Evolutionary conservation across 2,329 filamentous ascomycete species (phyloP), one percentile per base, ranked within the genome.

Genomic region (Alternaria arborescens): DNA sequence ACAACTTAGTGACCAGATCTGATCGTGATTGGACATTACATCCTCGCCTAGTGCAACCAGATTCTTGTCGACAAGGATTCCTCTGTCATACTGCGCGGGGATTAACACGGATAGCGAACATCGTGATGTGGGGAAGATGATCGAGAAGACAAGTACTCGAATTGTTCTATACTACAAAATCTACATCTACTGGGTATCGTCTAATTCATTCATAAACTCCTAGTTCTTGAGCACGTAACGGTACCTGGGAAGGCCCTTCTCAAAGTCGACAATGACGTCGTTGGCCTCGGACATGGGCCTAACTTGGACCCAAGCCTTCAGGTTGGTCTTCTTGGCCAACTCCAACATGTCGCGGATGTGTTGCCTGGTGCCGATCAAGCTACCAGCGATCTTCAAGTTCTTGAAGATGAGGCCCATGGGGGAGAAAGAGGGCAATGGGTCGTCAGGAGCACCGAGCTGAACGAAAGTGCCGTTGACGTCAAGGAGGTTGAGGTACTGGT

Each of bases 391-490:
- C 16, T 84, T 86, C 18, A 87, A 76, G 12, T 87, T 89, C 65
- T 85, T 83, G 14, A 74, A 26, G 20, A 90, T 70, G 34, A 90
- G 65, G 0, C 80, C 78, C 81, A 83, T 76, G 70, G 86, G 85
- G 3, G 85, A 84, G 61, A 88, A 80, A 50, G 76, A 70, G 66
- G 87, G 82, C 66, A 74, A 52, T 40, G 85, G 63, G 76, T 81
- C 78, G 69, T 92, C 90, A 0, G 90, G 89, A 1, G 85, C 85
- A 28, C 89, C 89, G 50, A 92, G 83, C 76, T 91, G 87, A 58
- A 91, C 84, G 67, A 91, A 88, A 14, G 82, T 82, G 5, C 89
- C 89, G 50, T 86, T 83, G 16, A 82, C 78, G 60, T 84, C 82
- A 34, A 92, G 80, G 8, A 92, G 81, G 14, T 78, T 70, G 57